Base-by-base conservation (phyloP, 495 filamentous ascomycete genomes). In the Xylaria intraflava region DNA sequence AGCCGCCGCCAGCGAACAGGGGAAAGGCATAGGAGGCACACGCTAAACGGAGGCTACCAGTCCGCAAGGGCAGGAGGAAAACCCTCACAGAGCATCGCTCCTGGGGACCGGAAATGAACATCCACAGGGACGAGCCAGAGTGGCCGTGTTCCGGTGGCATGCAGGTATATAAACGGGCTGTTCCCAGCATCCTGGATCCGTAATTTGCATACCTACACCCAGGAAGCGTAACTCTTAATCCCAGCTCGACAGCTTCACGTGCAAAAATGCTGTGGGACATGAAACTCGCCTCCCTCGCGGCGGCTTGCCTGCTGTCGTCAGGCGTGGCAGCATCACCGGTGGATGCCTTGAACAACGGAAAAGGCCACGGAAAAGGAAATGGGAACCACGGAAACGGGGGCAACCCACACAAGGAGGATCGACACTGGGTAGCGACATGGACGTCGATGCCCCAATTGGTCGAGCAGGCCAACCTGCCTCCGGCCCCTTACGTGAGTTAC, bases 391-490 rank as follows among this genome's bases (percentile, higher is more conserved):
- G 38, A 51, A 24, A 16, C 9, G 31, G 24, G 11, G 24, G 26
- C 7, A 23, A 12, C 22, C 57, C n/a, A 14, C 63, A 63, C 47
- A 59, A 67, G 2, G 67, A 62, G 27, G 64, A 67, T 17, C 53
- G 69, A 22, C 81, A 83, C 53, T 88, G 84, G 84, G 80, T 85
- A 7, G 73, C 75, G 52, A 80, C 81, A 1, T 87, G 83, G 83
- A 77, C 80, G 0, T 70, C 80, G 7, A 86, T 85, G 83, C 82
- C 83, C 2, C 83, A 87, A 66, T 62, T 83, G 14, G 79, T 81
- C 5, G 83, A 88, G 57, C 74, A 72, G 24, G 73, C 64, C 49
- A 86, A 86, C 59, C 72, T 87, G 46, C 83, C 83, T 10, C 76
- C 78, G 0, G 58, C 72, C 1, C 80, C 80, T 30, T 86, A 79